These are phyloP conservation scores for Verticillium klebahnii DNA, from an alignment of 2,329 filamentous ascomycete species.

Conservation along the genomic window DNA sequence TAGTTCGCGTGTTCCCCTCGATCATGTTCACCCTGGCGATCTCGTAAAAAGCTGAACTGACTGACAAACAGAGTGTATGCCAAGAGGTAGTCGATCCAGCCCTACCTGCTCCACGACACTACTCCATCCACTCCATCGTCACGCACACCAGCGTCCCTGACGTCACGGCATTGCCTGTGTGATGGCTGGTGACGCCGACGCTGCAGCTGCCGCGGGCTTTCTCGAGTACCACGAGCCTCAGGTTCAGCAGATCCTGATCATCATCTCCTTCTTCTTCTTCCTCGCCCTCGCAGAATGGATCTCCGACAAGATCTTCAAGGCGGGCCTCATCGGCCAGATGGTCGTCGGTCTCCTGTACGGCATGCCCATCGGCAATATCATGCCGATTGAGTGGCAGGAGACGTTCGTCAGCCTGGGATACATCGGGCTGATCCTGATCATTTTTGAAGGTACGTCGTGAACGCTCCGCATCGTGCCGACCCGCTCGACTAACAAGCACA, in stretches of 20 bases:
- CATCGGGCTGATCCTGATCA: constrained; percentile 42
- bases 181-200: constrained; percentile 2
- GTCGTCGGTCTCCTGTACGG: constrained; percentile 42
- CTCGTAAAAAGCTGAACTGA: not conserved
- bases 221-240: constrained; percentile 31
- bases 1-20: not conserved
- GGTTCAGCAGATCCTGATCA: constrained; percentile 34
- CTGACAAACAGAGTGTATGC: not conserved
- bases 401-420: constrained; percentile 42
- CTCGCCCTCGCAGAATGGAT: constrained; percentile 35
- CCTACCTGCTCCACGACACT: not conserved
- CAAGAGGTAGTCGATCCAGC: not conserved
- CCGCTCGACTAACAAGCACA: not conserved
- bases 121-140: not conserved
- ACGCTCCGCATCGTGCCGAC: not conserved
- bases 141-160: not conserved
- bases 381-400: constrained; percentile 35
- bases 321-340: constrained; percentile 42
- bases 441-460: constrained; percentile 30
- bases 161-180: not conserved
- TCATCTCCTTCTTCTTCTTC: constrained; percentile 40
- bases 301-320: constrained; percentile 33
- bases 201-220: constrained; percentile 17
- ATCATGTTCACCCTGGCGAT: not conserved
- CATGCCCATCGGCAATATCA: constrained; percentile 36